These are phyloP conservation scores for Candida sp. DNA, from an alignment of 1,139 yeast genomes.

Conservation along the genomic window DNA sequence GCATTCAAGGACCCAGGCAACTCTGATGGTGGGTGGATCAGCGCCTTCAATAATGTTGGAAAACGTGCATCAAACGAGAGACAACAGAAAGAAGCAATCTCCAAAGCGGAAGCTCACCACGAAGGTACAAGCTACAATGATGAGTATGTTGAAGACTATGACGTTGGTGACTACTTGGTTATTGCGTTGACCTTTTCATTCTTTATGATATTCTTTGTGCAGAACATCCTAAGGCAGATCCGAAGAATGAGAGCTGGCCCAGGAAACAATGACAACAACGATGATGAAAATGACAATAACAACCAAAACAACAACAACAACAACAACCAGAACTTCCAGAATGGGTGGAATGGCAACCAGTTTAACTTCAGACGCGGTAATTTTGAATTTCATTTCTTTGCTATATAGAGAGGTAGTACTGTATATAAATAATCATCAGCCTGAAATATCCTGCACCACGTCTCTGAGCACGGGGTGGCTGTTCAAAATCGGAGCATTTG, in stretches of 20 bases:
- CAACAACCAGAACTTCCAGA: conserved; percentile 7
- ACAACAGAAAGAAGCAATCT: conserved; percentile 15
- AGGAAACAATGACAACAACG: conserved; percentile 9
- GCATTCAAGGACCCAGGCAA: conserved; percentile 18
- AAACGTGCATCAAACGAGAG: conserved; percentile 19
- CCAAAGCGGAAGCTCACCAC: conserved; percentile 40
- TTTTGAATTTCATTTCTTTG: conserved; percentile 44
- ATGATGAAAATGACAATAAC: conserved; percentile 4
- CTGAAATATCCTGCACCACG: conserved; percentile 22
- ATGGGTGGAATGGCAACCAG: conserved; percentile 13
- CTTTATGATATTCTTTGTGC: conserved; percentile 32
- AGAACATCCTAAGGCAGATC: conserved; percentile 30
- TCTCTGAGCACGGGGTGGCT: conserved; percentile 28
- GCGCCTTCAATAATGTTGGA: conserved; percentile 34
- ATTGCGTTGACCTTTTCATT: conserved; percentile 32
- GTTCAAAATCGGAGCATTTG: conserved; percentile 18
- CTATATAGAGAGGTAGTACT: conserved; percentile 22
- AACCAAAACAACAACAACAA: conserved; percentile 6
- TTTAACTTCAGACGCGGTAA: conserved; percentile 31
- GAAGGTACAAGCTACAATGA: conserved; percentile 28
- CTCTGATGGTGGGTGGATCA: conserved; percentile 39
- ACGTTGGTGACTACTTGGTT: conserved; percentile 37
- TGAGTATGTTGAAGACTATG: conserved; percentile 26
- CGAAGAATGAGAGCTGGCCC: conserved; percentile 25
- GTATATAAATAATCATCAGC: neutral